Percentiles rank a stretch among this genome's conserved stretches.
Evolutionary conservation across 306 rosid species (phyloP).

Genomic region (Datisca glomerata): DNA sequence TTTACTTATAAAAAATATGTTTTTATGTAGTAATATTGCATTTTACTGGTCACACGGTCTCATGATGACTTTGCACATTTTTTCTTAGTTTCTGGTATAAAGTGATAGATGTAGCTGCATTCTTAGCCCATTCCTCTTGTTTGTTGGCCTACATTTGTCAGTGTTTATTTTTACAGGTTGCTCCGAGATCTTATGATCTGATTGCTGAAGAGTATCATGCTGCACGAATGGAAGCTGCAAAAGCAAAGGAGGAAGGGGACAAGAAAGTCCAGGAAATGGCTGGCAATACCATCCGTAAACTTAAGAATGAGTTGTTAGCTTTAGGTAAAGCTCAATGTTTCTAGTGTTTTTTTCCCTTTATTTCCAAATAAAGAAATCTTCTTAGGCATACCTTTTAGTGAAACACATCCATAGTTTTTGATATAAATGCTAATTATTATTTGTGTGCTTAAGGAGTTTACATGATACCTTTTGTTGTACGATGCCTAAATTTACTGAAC

Average conservation of each 20-base stretch:
- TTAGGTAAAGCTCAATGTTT: constrained; percentile 34
- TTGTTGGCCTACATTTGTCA: too few relatives aligned
- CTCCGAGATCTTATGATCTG: constrained; percentile 67
- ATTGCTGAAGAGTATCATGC: constrained; percentile 67
- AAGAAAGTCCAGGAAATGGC: constrained; percentile 70
- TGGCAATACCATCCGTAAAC: constrained; percentile 53
- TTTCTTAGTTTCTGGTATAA: too few relatives aligned
- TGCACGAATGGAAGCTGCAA: constrained; percentile 72
- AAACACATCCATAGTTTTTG: background rate
- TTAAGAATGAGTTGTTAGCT: constrained; percentile 70
- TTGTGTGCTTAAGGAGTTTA: background rate
- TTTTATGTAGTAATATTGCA: too few relatives aligned
- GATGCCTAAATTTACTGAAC: constrained; percentile 19
- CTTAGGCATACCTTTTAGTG: too few relatives aligned
- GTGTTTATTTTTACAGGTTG: too few relatives aligned
- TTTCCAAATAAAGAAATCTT: too few relatives aligned
- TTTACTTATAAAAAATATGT: too few relatives aligned
- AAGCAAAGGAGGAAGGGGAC: constrained; percentile 63
- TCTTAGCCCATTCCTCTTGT: too few relatives aligned
- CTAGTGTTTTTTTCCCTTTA: constrained; percentile 10
- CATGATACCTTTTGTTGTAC: constrained; percentile 11
- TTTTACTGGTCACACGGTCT: too few relatives aligned
- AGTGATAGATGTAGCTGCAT: too few relatives aligned
- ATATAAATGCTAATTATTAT: background rate
- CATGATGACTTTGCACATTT: too few relatives aligned